phyloP scores from a whole-genome alignment of 371 early-diverging fungal genomes.

The Mucor lusitanicus region DNA sequence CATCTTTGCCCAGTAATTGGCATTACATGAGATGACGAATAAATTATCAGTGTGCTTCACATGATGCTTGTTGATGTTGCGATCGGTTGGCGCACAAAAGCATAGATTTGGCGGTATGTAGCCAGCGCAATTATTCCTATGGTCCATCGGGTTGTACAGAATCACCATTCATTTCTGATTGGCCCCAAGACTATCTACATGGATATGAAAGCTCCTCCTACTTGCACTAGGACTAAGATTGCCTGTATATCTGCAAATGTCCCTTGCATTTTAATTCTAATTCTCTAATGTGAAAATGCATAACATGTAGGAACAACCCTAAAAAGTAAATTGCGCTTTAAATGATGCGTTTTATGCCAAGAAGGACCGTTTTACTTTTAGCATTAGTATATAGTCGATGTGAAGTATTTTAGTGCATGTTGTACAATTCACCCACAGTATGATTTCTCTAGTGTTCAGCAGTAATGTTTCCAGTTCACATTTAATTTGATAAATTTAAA shows the following conservation, averaged over 20 bases:
- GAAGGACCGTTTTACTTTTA: neutral
- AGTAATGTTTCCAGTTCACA: neutral
- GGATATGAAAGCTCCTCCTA: too few species aligned
- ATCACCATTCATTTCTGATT: neutral
- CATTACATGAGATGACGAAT: neutral
- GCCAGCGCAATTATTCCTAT: neutral
- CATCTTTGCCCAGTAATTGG: neutral
- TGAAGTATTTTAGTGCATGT: neutral
- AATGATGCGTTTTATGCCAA: neutral
- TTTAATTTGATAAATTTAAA: neutral
- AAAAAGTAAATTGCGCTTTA: neutral
- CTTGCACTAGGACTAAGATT: neutral
- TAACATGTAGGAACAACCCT: neutral
- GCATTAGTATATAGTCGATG: neutral
- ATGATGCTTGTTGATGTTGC: neutral
- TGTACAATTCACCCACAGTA: neutral
- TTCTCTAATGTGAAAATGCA: neutral
- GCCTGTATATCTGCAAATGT: neutral
- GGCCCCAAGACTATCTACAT: slow-evolving; percentile 3
- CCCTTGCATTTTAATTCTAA: slow-evolving; percentile 2
- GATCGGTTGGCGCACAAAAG: neutral
- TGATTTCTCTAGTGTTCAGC: neutral
- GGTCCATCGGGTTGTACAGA: neutral
- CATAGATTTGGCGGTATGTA: neutral
- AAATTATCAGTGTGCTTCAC: neutral